phyloP scores from a whole-genome alignment of 2,329 filamentous ascomycete genomes.

The Paramyrothecium roridum region DNA sequence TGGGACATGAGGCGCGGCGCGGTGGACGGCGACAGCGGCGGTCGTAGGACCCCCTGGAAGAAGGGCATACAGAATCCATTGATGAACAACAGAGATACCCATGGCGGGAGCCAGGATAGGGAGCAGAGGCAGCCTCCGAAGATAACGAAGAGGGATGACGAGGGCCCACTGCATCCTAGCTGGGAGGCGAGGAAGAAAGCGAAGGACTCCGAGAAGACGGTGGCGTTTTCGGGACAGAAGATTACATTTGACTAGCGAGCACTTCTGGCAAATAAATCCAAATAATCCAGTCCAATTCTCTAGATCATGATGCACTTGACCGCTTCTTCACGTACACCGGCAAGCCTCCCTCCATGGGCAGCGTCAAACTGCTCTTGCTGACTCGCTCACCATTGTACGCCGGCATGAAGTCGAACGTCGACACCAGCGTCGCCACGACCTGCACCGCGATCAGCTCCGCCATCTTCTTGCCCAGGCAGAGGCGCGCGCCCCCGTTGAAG shows the following conservation, averaged over 20 bases:
- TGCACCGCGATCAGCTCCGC: conserved; percentile 58
- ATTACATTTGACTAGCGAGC: conserved; percentile 51
- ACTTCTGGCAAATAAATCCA: neutral
- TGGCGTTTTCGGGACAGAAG: conserved; percentile 54
- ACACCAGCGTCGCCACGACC: conserved; percentile 47
- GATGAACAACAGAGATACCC: conserved; percentile 9
- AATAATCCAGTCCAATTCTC: neutral
- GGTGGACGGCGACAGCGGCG: conserved; percentile 38
- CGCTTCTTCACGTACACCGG: conserved; percentile 29
- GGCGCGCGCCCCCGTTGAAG: conserved; percentile 61
- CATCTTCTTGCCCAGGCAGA: conserved; percentile 63
- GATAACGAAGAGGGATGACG: conserved; percentile 39
- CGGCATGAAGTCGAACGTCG: conserved; percentile 47
- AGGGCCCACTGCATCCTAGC: conserved; percentile 58
- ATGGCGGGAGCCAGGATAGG: neutral
- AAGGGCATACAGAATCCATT: conserved; percentile 41
- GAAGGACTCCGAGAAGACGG: conserved; percentile 52
- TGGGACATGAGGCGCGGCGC: conserved; percentile 59
- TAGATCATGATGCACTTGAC: conserved; percentile 7
- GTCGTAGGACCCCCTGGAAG: conserved; percentile 48
- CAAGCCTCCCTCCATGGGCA: conserved; percentile 62
- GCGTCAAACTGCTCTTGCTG: conserved; percentile 58
- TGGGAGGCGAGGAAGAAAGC: conserved; percentile 63
- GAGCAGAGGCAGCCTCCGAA: conserved; percentile 6
- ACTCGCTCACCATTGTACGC: conserved; percentile 43